These are phyloP conservation scores for Lecanicillium sp. DNA, from an alignment of 2,329 filamentous ascomycete genomes.

Conservation along the genomic window DNA sequence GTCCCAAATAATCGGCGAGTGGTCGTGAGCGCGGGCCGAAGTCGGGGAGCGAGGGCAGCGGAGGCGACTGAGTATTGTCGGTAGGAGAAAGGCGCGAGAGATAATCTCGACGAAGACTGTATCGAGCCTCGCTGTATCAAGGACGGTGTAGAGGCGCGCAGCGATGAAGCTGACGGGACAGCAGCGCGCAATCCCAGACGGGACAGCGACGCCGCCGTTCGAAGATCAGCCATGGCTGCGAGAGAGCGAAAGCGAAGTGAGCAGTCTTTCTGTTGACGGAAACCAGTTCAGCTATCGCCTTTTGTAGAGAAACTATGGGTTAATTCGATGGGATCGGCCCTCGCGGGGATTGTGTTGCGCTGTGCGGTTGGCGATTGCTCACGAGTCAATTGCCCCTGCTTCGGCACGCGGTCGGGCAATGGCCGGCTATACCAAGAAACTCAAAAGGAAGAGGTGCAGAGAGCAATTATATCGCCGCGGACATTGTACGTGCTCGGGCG, in stretches of 20 bases:
- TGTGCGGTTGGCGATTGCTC: too few relatives aligned
- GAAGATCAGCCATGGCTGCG: slow-evolving; percentile 8
- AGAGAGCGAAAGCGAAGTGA: neutral
- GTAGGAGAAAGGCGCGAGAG: neutral
- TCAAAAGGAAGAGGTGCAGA: neutral
- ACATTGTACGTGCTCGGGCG: neutral
- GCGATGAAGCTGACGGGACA: neutral
- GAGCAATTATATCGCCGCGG: neutral
- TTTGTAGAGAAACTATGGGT: neutral
- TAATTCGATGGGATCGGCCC: neutral
- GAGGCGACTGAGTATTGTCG: neutral
- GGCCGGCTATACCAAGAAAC: neutral
- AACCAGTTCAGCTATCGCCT: too few relatives aligned
- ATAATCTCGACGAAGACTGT: neutral
- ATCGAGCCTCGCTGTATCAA: neutral
- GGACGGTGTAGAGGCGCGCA: neutral
- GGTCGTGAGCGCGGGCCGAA: neutral
- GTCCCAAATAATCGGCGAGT: slow-evolving; percentile 34
- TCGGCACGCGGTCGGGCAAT: neutral
- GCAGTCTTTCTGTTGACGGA: too few relatives aligned
- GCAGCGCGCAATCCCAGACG: slow-evolving; percentile 11
- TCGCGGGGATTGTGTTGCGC: neutral
- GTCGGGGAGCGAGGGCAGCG: neutral
- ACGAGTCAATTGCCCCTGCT: neutral
- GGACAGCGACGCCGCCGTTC: slow-evolving; percentile 7